A percentile compares a stretch with the other conserved stretches of the same genome.
Evolutionary conservation across 371 early-diverging fungal species (phyloP).

Genomic region (Phascolomyces articulosus): DNA sequence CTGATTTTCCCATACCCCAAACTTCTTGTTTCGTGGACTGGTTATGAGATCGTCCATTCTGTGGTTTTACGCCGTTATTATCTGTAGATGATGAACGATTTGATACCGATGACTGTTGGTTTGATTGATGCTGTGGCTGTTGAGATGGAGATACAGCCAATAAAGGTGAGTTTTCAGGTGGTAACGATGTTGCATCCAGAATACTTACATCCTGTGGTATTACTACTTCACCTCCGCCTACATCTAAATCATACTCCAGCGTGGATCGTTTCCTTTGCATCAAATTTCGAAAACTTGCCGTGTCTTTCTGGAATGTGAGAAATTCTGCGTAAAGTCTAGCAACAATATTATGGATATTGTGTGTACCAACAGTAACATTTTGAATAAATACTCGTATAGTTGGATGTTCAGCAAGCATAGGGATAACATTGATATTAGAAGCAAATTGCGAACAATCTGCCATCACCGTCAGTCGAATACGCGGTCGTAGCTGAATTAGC

Average conservation of each 20-base stretch:
- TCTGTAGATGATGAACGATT: background rate
- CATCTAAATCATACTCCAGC: constrained; percentile 57
- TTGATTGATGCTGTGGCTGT: background rate
- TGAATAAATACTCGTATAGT: constrained; percentile 75
- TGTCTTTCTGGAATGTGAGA: constrained; percentile 63
- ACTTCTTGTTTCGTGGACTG: constrained; percentile 53
- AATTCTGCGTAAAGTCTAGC: constrained; percentile 59
- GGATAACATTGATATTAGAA: constrained; percentile 63
- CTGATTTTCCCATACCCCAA: constrained; percentile 66
- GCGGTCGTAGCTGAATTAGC: constrained; percentile 32
- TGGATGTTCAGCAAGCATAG: constrained; percentile 59
- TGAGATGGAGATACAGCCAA: background rate
- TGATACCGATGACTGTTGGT: constrained; percentile 1
- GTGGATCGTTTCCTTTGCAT: constrained; percentile 40
- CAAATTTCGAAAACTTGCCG: constrained; percentile 57
- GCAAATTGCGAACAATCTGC: constrained; percentile 77
- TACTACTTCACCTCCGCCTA: constrained; percentile 32
- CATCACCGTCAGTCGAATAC: constrained; percentile 73
- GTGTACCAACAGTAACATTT: constrained; percentile 55
- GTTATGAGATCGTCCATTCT: constrained; percentile 17
- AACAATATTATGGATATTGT: constrained; percentile 57
- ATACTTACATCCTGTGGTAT: constrained; percentile 20
- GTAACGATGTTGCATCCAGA: constrained; percentile 31
- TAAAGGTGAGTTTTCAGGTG: constrained; percentile 7
- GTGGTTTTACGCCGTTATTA: background rate